Conservation (phyloP, 1,284 basidiomycete species). For the Meira nashicola region DNA sequence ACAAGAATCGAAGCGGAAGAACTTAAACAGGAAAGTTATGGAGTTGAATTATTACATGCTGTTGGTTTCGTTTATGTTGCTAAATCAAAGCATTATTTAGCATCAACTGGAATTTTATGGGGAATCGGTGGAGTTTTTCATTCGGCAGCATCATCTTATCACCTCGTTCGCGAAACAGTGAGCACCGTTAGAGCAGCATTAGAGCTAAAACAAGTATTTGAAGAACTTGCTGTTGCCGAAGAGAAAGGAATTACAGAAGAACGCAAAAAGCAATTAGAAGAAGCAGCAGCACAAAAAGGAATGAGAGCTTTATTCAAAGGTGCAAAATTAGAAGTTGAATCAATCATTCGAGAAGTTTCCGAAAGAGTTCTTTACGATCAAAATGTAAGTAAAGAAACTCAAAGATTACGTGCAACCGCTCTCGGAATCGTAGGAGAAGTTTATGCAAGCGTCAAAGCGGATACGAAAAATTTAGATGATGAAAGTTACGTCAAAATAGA, state of each 20-base stretch:
- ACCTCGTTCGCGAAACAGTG: slow-evolving; percentile 48
- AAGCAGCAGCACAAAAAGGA: slow-evolving; percentile 85
- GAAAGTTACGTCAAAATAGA: slow-evolving; percentile 15
- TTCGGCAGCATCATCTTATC: slow-evolving; percentile 36
- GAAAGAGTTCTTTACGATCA: slow-evolving; percentile 69
- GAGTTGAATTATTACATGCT: slow-evolving; percentile 81
- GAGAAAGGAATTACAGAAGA: slow-evolving; percentile 81
- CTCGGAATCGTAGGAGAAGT: slow-evolving; percentile 30
- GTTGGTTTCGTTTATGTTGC: slow-evolving; percentile 81
- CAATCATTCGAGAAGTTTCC: slow-evolving; percentile 85
- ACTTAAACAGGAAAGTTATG: slow-evolving; percentile 72
- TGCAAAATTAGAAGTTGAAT: slow-evolving; percentile 90
- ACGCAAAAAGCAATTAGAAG: slow-evolving; percentile 82
- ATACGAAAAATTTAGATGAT: slow-evolving; percentile 8
- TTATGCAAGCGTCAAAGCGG: slow-evolving; percentile 15
- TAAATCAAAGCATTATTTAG: slow-evolving; percentile 49
- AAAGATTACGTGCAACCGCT: slow-evolving; percentile 44
- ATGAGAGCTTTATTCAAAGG: slow-evolving; percentile 58
- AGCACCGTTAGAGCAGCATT: slow-evolving; percentile 47
- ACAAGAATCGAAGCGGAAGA: slow-evolving; percentile 50
- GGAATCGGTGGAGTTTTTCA: slow-evolving; percentile 19
- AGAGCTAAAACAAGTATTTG: slow-evolving; percentile 81
- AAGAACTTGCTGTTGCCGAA: slow-evolving; percentile 70
- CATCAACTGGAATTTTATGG: slow-evolving; percentile 32
- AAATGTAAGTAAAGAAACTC: slow-evolving; percentile 44